Evolutionary conservation across 257 asterid species (phyloP), one percentile per base, ranked within the genome.

Genomic region (Leptodermis oblonga): DNA sequence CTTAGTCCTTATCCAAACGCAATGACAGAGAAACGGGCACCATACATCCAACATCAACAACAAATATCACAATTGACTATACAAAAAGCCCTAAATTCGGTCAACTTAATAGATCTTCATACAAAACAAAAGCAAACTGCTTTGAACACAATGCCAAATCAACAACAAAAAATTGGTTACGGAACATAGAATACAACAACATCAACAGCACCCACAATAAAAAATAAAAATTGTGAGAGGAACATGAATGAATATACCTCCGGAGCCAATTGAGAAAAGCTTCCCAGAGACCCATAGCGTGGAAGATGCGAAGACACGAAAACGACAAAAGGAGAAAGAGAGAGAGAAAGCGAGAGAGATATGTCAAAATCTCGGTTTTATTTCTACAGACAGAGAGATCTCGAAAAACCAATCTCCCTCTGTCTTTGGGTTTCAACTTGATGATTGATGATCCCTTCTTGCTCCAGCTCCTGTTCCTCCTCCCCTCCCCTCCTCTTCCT

Each of bases 181-280:
- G 18, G 66, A 34, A 61, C 3, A n/a, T 5, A 20, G 33, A 10
- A 58, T 6, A 54, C 1, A 20, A 36, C 8, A 45, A 15, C 2
- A 56, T 4, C 20, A 22, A 39, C 23, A 34, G 13, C 31, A 7
- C 43, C 30, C 28, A 48, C 46, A 46, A 25, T 28, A 4, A 49
- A 1, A 46, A 60, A n/a, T 48, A 18, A 17, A 25, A 55, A 31
- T 30, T 53, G 7, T 10, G 11, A 25, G 25, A 1, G 26, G 33
- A 20, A 23, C 4, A 46, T 18, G 22, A 25, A 37, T 8, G 31
- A 15, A 65, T 67, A 51, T 31, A 90, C 98, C 98, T 92, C 73
- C 98, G 82, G 63, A 92, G 95, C 98, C 98, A 90, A 90, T 92
- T 90, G 90, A 92, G 97, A 81, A 92, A 90, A 85, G 91, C 92